Percentiles rank a stretch among this genome's conserved stretches.
Conservation (phyloP, 139 green algal species). For the Edaphochlamys debaryana region DNA sequence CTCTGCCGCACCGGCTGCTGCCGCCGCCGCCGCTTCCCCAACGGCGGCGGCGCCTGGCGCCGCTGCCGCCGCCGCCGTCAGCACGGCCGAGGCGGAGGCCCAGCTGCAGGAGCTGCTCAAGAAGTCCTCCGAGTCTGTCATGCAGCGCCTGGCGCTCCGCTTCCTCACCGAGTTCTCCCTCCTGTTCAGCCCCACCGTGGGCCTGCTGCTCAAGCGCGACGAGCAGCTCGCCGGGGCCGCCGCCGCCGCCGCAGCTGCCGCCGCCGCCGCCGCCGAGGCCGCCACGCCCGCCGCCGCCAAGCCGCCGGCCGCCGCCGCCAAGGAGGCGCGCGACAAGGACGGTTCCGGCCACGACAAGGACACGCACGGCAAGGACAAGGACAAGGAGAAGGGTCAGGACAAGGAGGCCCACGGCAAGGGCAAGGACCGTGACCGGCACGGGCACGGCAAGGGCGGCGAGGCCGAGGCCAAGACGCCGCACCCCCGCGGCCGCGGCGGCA, state of each 20-base stretch:
- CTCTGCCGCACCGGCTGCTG: constrained; percentile 5
- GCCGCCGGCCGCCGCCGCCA: too few species aligned
- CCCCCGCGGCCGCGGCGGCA: too few species aligned
- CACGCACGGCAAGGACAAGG: too few species aligned
- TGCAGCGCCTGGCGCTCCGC: constrained; percentile 77
- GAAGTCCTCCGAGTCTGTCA: constrained; percentile 35
- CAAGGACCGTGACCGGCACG: too few species aligned
- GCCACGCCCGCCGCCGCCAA: not conserved
- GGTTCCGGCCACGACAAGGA: too few species aligned
- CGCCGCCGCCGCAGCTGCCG: too few species aligned
- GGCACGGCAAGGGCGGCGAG: too few species aligned
- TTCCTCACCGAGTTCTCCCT: constrained; percentile 90
- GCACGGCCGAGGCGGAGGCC: constrained; percentile 31
- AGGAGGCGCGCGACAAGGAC: too few species aligned
- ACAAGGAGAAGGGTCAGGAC: too few species aligned
- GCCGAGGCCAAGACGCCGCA: too few species aligned
- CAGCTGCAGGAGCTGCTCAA: constrained; percentile 47
- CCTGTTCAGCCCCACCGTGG: constrained; percentile 77
- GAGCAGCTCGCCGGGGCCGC: constrained; percentile 54
- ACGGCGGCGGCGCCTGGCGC: not conserved
- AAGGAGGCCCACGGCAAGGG: too few species aligned
- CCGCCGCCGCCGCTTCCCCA: not conserved
- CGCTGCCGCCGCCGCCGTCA: not conserved
- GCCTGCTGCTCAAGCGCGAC: constrained; percentile 86
- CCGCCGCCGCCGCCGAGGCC: not conserved